Conservation (phyloP, 768 basidiomycete species). For the Steccherinum ochraceum region DNA sequence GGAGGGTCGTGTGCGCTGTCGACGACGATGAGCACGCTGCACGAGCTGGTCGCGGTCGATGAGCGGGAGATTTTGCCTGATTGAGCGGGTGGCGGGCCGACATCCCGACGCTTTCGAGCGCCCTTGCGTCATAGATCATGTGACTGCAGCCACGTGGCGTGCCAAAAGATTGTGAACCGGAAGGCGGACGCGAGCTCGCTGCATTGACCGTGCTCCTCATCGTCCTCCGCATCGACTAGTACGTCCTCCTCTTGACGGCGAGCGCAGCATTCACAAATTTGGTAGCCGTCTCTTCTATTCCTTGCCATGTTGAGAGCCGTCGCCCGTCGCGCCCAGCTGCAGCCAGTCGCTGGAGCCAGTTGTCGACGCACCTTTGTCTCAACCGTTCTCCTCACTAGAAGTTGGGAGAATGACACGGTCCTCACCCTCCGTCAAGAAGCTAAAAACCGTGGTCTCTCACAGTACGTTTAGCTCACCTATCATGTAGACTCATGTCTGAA, state of each 20-base stretch:
- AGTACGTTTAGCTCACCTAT: constrained; percentile 28
- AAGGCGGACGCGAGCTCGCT: not conserved
- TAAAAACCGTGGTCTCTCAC: constrained; percentile 47
- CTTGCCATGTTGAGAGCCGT: constrained; percentile 27
- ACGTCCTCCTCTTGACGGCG: too few species aligned
- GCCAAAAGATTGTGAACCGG: not conserved
- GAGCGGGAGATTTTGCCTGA: not conserved
- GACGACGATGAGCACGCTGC: not conserved
- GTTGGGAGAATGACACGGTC: constrained; percentile 49
- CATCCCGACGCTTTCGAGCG: too few species aligned
- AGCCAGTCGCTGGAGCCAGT: constrained; percentile 14
- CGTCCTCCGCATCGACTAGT: too few species aligned
- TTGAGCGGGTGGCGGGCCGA: not conserved
- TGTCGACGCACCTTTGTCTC: constrained; percentile 39
- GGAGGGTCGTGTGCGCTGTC: not conserved
- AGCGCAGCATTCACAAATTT: too few species aligned
- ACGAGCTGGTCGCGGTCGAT: not conserved
- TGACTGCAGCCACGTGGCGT: not conserved
- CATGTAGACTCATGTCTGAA: constrained; percentile 8
- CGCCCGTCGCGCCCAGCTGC: constrained; percentile 17
- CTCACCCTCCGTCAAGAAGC: constrained; percentile 47
- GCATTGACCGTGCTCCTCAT: too few species aligned
- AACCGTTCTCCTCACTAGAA: constrained; percentile 48
- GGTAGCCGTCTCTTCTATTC: too few species aligned
- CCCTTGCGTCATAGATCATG: not conserved